These are phyloP conservation scores for Aeminium ludgeri DNA, from an alignment of 495 filamentous ascomycete species.

Conservation along the genomic window DNA sequence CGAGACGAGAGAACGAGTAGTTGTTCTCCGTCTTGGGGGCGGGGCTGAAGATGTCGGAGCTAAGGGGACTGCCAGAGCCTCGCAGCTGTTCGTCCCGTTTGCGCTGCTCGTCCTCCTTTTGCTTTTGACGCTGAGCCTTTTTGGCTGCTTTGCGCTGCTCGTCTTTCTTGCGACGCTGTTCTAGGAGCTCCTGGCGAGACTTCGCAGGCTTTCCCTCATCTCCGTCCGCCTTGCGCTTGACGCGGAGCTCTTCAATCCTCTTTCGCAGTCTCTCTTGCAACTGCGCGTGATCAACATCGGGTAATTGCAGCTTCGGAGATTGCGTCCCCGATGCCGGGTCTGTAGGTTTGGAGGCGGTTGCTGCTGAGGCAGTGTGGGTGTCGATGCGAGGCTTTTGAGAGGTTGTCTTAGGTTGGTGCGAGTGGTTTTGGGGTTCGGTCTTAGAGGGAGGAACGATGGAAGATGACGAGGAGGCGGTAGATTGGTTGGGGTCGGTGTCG, in stretches of 20 bases:
- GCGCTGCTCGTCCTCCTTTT: conserved; percentile 56
- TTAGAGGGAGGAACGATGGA: conserved; percentile 16
- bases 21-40: conserved; percentile 35
- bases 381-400: conserved; percentile 2
- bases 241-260: conserved; percentile 66
- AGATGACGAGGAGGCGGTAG: conserved; percentile 22
- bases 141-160: conserved; percentile 71
- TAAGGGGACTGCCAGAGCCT: conserved; percentile 16
- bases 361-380: neutral
- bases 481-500: conserved; percentile 14
- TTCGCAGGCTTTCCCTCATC: conserved; percentile 60
- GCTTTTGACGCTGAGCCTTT: conserved; percentile 56
- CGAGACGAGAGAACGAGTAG: conserved; percentile 74
- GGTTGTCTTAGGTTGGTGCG: neutral
- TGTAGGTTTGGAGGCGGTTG: conserved; percentile 22
- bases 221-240: conserved; percentile 65
- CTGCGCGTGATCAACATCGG: conserved; percentile 42
- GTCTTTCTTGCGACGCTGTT: conserved; percentile 72
- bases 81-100: conserved; percentile 37
- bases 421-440: conserved; percentile 1
- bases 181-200: conserved; percentile 76
- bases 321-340: conserved; percentile 15
- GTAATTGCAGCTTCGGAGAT: conserved; percentile 25
- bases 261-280: conserved; percentile 60
- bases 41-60: conserved; percentile 16